A percentile compares a stretch with the other conserved stretches of the same genome.
Evolutionary conservation across 192 early-diverging fungal species (phyloP).

Genomic region (Backusella parvicylindrica): DNA sequence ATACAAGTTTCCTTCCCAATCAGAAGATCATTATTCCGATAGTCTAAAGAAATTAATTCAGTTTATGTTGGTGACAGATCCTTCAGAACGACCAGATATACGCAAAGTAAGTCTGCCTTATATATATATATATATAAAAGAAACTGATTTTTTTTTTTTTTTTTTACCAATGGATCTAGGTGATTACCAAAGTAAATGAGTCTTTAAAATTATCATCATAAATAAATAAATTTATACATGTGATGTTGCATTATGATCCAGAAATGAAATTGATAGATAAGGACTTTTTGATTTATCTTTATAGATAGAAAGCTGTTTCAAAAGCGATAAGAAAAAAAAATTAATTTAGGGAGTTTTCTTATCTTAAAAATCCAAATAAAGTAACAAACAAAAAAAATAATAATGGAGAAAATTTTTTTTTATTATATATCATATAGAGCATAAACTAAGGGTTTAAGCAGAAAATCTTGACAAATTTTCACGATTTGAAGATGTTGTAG

Average conservation of each 20-base stretch:
- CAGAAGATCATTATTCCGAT: constrained; percentile 46
- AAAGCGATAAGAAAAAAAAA: not conserved
- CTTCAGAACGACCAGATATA: constrained; percentile 56
- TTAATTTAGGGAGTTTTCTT: not conserved
- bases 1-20: constrained; percentile 46
- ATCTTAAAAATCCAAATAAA: constrained; percentile 2
- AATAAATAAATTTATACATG: not conserved
- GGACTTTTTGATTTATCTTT: not conserved
- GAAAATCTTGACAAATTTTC: not conserved
- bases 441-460: not conserved
- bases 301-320: not conserved
- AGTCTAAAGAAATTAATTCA: constrained; percentile 51
- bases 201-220: not conserved
- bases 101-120: constrained; percentile 19
- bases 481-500: not conserved
- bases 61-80: constrained; percentile 60
- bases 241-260: not conserved
- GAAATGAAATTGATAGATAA: not conserved
- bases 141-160: too few relatives aligned
- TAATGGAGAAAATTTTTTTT: not conserved
- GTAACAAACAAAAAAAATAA: not conserved
- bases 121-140: too few relatives aligned
- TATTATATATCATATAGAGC: too few relatives aligned
- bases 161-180: not conserved
- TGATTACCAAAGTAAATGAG: not conserved